A percentile compares a stretch with the other conserved stretches of the same genome.
Evolutionary conservation across 495 filamentous ascomycete genomes (phyloP).

Genomic region (Penicillium parvum): DNA sequence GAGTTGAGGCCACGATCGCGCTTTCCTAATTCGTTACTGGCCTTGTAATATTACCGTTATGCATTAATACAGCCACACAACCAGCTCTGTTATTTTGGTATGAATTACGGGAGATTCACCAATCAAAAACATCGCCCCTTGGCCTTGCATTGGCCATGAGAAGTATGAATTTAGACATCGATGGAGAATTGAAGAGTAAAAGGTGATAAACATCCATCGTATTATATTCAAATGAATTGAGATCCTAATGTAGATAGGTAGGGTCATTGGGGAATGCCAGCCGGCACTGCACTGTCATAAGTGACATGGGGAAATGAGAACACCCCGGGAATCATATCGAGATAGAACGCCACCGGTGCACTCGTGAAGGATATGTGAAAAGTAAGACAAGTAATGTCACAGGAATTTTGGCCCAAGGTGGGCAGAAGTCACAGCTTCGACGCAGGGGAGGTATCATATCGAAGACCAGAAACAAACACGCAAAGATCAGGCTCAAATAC

Average conservation of each 20-base stretch:
- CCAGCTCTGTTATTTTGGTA: too few species aligned
- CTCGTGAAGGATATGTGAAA: constrained; percentile 22
- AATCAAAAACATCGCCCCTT: constrained; percentile 10
- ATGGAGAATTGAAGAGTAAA: background rate
- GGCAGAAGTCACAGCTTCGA: constrained; percentile 1
- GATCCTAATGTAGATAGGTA: too few species aligned
- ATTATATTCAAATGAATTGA: too few species aligned
- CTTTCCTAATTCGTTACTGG: constrained; percentile 30
- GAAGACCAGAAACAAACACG: constrained; percentile 18
- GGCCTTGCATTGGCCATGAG: background rate
- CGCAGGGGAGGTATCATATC: constrained; percentile 38
- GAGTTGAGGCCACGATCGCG: constrained; percentile 48
- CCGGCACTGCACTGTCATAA: constrained; percentile 24
- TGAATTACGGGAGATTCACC: constrained; percentile 9
- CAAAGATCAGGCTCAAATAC: constrained; percentile 24
- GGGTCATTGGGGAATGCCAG: constrained; percentile 13
- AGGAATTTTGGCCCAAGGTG: constrained; percentile 16
- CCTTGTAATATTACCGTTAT: constrained; percentile 14
- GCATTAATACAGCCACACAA: background rate
- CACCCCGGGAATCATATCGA: constrained; percentile 23
- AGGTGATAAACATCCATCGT: background rate
- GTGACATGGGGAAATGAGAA: constrained; percentile 17
- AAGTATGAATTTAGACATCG: background rate
- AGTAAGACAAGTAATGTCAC: constrained; percentile 16
- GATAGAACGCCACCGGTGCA: constrained; percentile 21